Evolutionary conservation across 2,329 filamentous ascomycete genomes (phyloP).

Genomic region (Fusarium succisae): DNA sequence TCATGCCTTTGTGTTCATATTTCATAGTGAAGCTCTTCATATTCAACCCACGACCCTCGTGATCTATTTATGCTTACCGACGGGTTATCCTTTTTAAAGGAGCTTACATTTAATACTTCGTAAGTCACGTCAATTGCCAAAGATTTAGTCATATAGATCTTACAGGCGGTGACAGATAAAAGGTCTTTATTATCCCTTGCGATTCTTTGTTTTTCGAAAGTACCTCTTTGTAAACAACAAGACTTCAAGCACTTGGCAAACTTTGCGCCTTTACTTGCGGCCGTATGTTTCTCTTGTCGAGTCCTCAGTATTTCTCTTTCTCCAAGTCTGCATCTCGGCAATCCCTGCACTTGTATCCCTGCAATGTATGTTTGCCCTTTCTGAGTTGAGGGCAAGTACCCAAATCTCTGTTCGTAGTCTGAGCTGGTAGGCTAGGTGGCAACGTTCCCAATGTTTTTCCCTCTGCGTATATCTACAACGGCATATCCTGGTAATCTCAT

Average conservation of each 20-base stretch:
- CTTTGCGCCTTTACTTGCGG: rapidly evolving
- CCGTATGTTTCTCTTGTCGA: rapidly evolving
- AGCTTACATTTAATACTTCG: neutral
- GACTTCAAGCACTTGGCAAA: rapidly evolving
- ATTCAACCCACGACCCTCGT: rapidly evolving
- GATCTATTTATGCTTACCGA: neutral
- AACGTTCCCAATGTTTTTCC: neutral
- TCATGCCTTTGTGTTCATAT: rapidly evolving
- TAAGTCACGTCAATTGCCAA: no score
- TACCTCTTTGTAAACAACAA: no score
- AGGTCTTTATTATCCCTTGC: rapidly evolving
- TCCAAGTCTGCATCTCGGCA: rapidly evolving
- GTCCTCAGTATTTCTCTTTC: rapidly evolving
- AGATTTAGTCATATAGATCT: neutral
- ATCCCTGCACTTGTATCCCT: neutral
- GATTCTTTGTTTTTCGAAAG: rapidly evolving
- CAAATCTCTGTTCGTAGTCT: neutral
- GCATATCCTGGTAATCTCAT: neutral
- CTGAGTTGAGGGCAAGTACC: neutral
- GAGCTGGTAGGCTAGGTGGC: rapidly evolving
- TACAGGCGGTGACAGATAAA: rapidly evolving
- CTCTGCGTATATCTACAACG: neutral
- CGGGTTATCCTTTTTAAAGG: no score
- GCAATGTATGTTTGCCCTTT: rapidly evolving
- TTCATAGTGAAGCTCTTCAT: neutral